Evolutionary conservation across 176 grass and related monocot species (phyloP).

Genomic region (Aegilops bicornis): DNA sequence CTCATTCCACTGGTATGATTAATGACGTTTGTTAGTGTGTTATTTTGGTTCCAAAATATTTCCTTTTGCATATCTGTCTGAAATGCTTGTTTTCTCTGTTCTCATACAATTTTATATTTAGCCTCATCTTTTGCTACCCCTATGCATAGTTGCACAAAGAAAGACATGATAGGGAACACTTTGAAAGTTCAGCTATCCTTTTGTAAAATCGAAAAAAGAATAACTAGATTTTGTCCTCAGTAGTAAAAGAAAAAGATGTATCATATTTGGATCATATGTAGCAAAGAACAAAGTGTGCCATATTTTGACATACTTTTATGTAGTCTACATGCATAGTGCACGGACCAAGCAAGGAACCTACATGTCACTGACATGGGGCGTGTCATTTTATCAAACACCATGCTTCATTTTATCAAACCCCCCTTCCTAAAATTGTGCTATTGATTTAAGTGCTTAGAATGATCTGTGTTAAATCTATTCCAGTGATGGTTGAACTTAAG

Average conservation of each 20-base stretch:
- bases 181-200: constrained; percentile 6
- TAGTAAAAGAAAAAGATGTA: background rate
- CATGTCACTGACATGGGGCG: background rate
- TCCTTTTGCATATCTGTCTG: constrained; percentile 8
- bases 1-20: background rate
- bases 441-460: constrained; percentile 11
- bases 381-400: background rate
- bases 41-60: constrained; percentile 14
- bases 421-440: background rate
- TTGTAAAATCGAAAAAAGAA: background rate
- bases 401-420: background rate
- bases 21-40: background rate
- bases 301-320: background rate
- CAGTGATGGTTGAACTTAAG: constrained; percentile 7
- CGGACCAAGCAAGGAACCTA: background rate
- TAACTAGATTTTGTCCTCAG: background rate
- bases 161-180: background rate
- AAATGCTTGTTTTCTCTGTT: background rate
- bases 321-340: constrained; percentile 1
- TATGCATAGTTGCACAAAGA: background rate
- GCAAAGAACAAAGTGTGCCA: background rate
- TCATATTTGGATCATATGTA: too few species aligned
- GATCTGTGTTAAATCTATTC: background rate
- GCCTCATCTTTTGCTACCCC: background rate
- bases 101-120: background rate